Conservation (phyloP, 2,329 filamentous ascomycete genomes). For the Purpureocillium takamizusanense region DNA sequence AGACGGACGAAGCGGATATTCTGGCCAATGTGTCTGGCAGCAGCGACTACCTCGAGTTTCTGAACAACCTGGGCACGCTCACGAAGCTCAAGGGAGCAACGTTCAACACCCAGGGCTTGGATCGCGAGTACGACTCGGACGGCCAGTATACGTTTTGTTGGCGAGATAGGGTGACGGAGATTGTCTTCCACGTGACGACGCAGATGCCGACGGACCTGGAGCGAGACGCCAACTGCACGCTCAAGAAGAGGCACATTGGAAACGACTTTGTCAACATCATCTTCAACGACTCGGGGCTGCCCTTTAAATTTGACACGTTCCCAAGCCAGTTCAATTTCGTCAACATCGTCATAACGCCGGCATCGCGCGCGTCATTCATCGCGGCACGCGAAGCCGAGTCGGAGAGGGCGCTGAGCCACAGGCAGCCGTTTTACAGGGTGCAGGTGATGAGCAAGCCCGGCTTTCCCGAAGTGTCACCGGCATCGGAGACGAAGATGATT, state of each 20-base stretch:
- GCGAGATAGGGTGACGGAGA: conserved; percentile 89
- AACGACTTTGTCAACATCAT: conserved; percentile 98
- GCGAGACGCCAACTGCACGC: conserved; percentile 63
- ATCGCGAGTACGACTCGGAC: conserved; percentile 67
- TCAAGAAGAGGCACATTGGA: conserved; percentile 91
- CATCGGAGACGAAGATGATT: conserved; percentile 81
- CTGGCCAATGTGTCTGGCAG: conserved; percentile 81
- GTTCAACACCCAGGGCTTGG: conserved; percentile 90
- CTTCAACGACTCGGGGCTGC: conserved; percentile 90
- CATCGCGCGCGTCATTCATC: conserved; percentile 68
- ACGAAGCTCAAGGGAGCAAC: conserved; percentile 72
- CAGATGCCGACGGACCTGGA: conserved; percentile 91
- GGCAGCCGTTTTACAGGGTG: conserved; percentile 69
- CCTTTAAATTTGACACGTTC: conserved; percentile 85
- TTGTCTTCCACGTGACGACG: conserved; percentile 91
- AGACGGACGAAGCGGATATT: conserved; percentile 75
- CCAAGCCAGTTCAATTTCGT: conserved; percentile 94
- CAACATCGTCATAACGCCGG: conserved; percentile 90
- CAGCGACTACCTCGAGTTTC: conserved; percentile 77
- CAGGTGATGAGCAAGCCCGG: conserved; percentile 81
- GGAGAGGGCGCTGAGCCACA: conserved; percentile 25
- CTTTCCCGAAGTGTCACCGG: conserved; percentile 86
- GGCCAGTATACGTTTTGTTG: conserved; percentile 87
- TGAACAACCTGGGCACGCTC: conserved; percentile 73
- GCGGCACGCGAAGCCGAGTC: conserved; percentile 42